Base-by-base conservation (phyloP, 83 land plant species). In the Picea mariana region DNA sequence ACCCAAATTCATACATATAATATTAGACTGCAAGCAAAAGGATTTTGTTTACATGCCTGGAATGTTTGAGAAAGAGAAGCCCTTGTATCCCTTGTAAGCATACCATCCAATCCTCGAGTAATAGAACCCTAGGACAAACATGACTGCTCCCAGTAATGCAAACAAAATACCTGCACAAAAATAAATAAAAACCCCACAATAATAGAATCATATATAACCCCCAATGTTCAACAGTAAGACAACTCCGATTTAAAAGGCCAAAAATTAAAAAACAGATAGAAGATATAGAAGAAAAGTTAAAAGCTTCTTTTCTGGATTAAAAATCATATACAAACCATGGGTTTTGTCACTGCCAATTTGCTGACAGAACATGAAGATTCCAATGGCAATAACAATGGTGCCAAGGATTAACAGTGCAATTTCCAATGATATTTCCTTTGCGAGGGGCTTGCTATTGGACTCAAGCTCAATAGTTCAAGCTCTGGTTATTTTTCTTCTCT, bases 391-490 rank as follows among this genome's bases (percentile, higher is more conserved):
- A 49, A 91, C 92, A 27, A 96, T 40, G 73, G 84, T 52, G 6
- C 98, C 98, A 80, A 96, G 90, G 64, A 93, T 85, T 81, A 96
- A 92, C 67, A 96, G 91, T 8, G 95, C 27, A 79, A 94, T 80
- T 27, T 94, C 94, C 63, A 96, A 87, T 79, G 86, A 95, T 84
- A 96, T 96, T 86, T 96, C 98, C 87, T 94, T 96, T 79, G 92
- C 80, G 42, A 97, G 97, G 21, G 95, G 97, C n/a, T 89, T 81
- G 84, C 91, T 94, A 31, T 31, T 31, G 34, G 34, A 31, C 34
- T 31, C 34, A 31, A 31, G 34, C 34, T 31, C 34, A 31, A 31
- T 31, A 31, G 34, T 31, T 31, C 34, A 2, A 31, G 34, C 34
- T 31, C 34, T 31, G 34, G 34, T 31, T 31, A 31, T 31, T 31